Conservation (phyloP, 2,329 filamentous ascomycete genomes). For the Cryphonectria radicalis region DNA sequence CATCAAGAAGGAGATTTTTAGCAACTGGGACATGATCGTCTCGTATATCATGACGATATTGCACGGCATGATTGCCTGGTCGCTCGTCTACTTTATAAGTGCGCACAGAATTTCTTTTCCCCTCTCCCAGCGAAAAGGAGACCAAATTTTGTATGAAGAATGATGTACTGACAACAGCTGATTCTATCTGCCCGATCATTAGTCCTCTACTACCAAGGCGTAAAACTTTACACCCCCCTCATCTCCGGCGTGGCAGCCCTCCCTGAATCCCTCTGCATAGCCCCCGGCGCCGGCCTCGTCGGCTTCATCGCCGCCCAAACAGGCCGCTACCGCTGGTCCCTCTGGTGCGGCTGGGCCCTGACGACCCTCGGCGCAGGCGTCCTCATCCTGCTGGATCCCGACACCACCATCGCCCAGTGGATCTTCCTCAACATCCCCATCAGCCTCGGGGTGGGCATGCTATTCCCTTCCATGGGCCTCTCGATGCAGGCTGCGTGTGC, state of each 20-base stretch:
- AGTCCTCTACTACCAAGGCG: slow-evolving; percentile 52
- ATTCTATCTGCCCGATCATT: neutral
- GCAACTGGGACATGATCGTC: slow-evolving; percentile 52
- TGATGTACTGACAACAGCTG: neutral
- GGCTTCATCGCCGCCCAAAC: slow-evolving; percentile 59
- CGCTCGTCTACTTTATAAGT: slow-evolving; percentile 59
- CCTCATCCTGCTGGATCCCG: slow-evolving; percentile 50
- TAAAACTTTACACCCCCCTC: slow-evolving; percentile 58
- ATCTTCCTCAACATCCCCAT: slow-evolving; percentile 64
- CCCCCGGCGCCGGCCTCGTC: slow-evolving; percentile 60
- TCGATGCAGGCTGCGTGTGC: slow-evolving; percentile 64
- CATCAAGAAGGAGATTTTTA: slow-evolving; percentile 50
- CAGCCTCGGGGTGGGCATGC: slow-evolving; percentile 65
- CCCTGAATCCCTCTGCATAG: slow-evolving; percentile 66
- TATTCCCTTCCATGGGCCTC: slow-evolving; percentile 67
- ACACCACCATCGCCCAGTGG: slow-evolving; percentile 58
- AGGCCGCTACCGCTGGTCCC: slow-evolving; percentile 63
- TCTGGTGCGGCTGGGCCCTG: slow-evolving; percentile 65
- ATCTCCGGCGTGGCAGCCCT: slow-evolving; percentile 60
- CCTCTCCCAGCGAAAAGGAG: neutral
- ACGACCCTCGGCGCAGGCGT: slow-evolving; percentile 62
- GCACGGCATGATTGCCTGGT: slow-evolving; percentile 62
- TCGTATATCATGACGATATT: slow-evolving; percentile 53
- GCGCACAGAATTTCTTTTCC: neutral
- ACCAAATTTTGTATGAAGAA: slow-evolving; percentile 30